Evolutionary conservation across 441 rosid genomes (phyloP).

Genomic region (Gossypium davidsonii): DNA sequence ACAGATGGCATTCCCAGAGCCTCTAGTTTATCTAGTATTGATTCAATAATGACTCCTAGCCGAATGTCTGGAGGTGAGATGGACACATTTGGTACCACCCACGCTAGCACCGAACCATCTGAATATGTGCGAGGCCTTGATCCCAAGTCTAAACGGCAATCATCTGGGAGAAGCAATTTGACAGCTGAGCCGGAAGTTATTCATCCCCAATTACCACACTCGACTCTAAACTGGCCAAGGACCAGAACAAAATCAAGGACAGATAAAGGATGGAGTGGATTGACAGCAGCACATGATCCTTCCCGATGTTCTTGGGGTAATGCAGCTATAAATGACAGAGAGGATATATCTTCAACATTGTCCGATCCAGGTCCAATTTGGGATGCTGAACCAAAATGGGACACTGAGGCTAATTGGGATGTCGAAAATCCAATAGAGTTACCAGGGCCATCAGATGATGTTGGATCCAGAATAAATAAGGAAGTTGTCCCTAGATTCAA

Average conservation of each 20-base stretch:
- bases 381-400: constrained; percentile 97
- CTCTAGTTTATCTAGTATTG: constrained; percentile 94
- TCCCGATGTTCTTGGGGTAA: constrained; percentile 80
- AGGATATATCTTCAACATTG: constrained; percentile 88
- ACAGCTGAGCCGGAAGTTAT: constrained; percentile 79
- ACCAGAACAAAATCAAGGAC: constrained; percentile 92
- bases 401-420: constrained; percentile 70
- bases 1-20: constrained; percentile 89
- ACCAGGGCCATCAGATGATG: constrained; percentile 72
- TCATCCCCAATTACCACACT: constrained; percentile 68
- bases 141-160: constrained; percentile 77
- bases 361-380: constrained; percentile 99
- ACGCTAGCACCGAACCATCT: constrained; percentile 86
- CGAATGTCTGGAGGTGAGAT: constrained; percentile 72
- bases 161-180: constrained; percentile 69
- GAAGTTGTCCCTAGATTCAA: constrained; percentile 54
- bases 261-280: constrained; percentile 87
- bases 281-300: constrained; percentile 62
- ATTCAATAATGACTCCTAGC: constrained; percentile 89
- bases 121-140: constrained; percentile 93
- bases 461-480: constrained; percentile 52
- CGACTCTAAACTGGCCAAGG: constrained; percentile 69
- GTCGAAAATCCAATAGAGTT: constrained; percentile 49
- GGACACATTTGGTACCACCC: constrained; percentile 68
- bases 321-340: constrained; percentile 69